Evolutionary conservation across 164 flowering plant species (phyloP).

Genomic region (Macadamia tetraphylla): DNA sequence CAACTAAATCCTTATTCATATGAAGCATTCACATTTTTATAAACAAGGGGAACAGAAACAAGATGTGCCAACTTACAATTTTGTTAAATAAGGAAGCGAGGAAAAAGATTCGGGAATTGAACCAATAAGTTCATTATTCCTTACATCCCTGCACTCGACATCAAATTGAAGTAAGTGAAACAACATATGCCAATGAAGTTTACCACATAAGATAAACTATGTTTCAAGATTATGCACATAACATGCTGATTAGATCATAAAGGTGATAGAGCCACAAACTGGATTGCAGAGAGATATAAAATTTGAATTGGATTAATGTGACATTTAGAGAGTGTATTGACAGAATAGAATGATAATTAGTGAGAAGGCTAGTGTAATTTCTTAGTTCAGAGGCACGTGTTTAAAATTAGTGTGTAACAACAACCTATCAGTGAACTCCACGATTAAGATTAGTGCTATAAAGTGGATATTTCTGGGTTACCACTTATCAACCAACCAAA

Average conservation of each 20-base stretch:
- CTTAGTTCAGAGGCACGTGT: too few relatives aligned
- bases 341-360: too few relatives aligned
- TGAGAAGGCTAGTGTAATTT: too few relatives aligned
- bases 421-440: too few relatives aligned
- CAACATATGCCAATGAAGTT: neutral
- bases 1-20: neutral
- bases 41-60: neutral
- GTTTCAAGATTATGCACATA: neutral
- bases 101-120: slow-evolving; percentile 38
- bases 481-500: too few relatives aligned
- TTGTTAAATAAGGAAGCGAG: slow-evolving; percentile 31
- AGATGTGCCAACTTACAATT: slow-evolving; percentile 34
- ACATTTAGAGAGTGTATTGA: neutral
- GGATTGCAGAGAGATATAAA: neutral
- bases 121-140: slow-evolving; percentile 54
- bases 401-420: too few relatives aligned
- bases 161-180: slow-evolving; percentile 1
- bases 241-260: neutral
- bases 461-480: too few relatives aligned
- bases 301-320: neutral
- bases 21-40: neutral
- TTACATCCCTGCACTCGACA: slow-evolving; percentile 41
- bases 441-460: too few relatives aligned
- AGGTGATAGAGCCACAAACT: neutral
- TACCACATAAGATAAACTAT: neutral